phyloP scores from a whole-genome alignment of 768 basidiomycete species.

The Trametes cinnabarina region DNA sequence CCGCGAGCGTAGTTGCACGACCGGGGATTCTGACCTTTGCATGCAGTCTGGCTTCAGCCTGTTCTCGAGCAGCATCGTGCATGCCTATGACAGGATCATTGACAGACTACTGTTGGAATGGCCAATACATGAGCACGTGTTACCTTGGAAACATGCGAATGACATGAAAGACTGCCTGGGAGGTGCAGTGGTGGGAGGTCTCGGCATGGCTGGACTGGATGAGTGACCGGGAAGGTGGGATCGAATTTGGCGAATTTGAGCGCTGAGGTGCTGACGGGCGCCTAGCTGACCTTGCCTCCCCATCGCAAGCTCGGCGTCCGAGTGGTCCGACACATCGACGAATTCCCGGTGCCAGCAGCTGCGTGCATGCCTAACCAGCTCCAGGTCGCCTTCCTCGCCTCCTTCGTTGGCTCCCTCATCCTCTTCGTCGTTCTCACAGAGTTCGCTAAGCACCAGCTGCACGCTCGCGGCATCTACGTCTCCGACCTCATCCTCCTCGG shows the following conservation, averaged over 20 bases:
- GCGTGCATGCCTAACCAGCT: constrained; percentile 51
- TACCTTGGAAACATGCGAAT: neutral
- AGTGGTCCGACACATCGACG: constrained; percentile 5
- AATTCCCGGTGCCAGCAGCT: neutral
- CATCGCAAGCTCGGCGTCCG: too few species aligned
- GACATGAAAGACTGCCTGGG: too few species aligned
- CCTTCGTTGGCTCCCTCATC: constrained; percentile 48
- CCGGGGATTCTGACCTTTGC: neutral
- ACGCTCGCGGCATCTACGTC: constrained; percentile 55
- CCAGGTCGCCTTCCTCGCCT: constrained; percentile 54
- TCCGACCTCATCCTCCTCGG: constrained; percentile 63
- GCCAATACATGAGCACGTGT: neutral
- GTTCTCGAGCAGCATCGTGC: too few species aligned
- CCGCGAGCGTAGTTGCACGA: neutral
- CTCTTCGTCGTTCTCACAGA: constrained; percentile 46
- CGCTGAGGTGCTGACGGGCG: neutral
- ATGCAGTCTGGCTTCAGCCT: too few species aligned
- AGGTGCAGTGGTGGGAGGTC: neutral
- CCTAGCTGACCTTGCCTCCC: neutral
- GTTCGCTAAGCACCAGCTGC: constrained; percentile 44
- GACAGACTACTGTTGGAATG: neutral
- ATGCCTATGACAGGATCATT: too few species aligned
- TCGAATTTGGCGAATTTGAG: too few species aligned
- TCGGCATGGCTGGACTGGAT: constrained; percentile 1
- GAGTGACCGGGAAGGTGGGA: neutral